Evolutionary conservation across 495 filamentous ascomycete genomes (phyloP), one percentile per base, ranked within the genome.

Genomic region (Neurospora sp.): DNA sequence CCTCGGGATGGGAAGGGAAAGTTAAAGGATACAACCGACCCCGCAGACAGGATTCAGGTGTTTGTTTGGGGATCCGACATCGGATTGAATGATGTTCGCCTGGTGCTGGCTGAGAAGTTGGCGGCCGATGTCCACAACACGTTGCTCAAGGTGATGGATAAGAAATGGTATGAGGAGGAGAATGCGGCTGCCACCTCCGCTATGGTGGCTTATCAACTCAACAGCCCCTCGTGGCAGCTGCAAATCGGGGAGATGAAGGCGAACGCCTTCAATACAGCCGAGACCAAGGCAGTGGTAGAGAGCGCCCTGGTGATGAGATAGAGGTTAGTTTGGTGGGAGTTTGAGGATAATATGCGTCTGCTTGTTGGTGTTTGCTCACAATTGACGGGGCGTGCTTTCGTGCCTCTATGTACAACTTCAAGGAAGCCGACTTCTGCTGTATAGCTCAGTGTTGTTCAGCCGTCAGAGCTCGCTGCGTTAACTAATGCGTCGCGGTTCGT

Each of bases 191-290:
- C 48, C 48, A 82, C 75, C 4, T 75, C 80, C 7, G 79, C 81
- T 3, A 38, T 82, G 8, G 27, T 81, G 20, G 81, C 70, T 0
- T 73, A 78, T n/a, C 79, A 81, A 42, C 72, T 82, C 10, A 82
- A 4, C 59, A 31, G 37, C 1, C 20, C 37, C 2, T 69, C 69
- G 6, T 31, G 12, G 23, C n/a, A 70, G 40, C 23, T 75, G 27
- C 23, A 62, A 62, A 35, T 35, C 54, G 23, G 48, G 46, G 0
- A 23, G n/a, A 48, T 48, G 44, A 5, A 48, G n/a, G 44, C 44
- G 2, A 48, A 48, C n/a, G n/a, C 9, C 9, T 48, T 48, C 44
- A 48, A 20, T 4, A 23, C 44, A 48, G 44, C 44, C 44, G 44
- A 48, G n/a, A 48, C 10, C n/a, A n/a, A n/a, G n/a, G n/a, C n/a